Base-by-base conservation (phyloP, 2,329 filamentous ascomycete genomes). In the Venturia nashicola region DNA sequence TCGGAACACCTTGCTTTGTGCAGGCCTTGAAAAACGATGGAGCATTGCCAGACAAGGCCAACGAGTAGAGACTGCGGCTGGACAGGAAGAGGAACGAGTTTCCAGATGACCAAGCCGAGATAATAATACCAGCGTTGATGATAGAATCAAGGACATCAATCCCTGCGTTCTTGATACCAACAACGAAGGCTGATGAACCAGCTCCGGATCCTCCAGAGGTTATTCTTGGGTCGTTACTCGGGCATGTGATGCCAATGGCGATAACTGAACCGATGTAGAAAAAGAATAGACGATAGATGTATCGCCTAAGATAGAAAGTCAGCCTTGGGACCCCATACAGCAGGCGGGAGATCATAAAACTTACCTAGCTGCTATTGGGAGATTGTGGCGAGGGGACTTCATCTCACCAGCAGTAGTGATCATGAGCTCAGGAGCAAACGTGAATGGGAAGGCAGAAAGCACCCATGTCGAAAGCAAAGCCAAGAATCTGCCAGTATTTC, bases 101-200 rank as follows among this genome's bases (percentile, higher is more conserved):
- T 59, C 79, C 82, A 14, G 81, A 80, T 0, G 79, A 82, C 75
- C 80, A 81, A 1, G 86, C 86, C 6, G 84, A 87, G 18, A 86
- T 85, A 61, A 89, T 76, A 68, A 89, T 83, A 23, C 83, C 84
- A 42, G 80, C 86, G 70, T 90, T 89, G 76, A 89, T 86, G 68
- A 88, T 79, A 66, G 82, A 83, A 68, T 86, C 83, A 2, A 90
- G 79, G 0, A 79, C 81, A 2, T 76, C 74, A 65, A 82, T 81
- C 4, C 80, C 79, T 3, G 77, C 79, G 63, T 78, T 75, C 64
- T 77, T 76, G 68, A 80, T 79, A 34, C 76, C 79, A 18, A 80
- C 73, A 6, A 80, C 79, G 66, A 79, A 81, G 0, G 79, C 76
- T 0, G 77, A 80, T 0, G 82, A 80, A 8, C 79, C 80, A 1